Base-by-base conservation (phyloP, 2,329 filamentous ascomycete genomes). In the Microcyclospora tardicrescens region DNA sequence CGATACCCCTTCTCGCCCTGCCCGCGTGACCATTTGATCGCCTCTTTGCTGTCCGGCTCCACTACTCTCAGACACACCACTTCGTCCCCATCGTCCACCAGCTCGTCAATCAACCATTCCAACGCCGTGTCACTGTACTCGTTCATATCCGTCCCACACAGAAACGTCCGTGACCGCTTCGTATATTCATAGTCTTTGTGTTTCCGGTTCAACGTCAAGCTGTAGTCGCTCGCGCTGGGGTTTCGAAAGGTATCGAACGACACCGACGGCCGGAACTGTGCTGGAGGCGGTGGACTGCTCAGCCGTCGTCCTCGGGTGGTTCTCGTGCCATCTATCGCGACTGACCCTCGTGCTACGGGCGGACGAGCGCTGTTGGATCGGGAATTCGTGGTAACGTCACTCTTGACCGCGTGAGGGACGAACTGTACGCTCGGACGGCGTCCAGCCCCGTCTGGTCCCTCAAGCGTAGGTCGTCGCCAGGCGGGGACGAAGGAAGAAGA, bases 31-130 rank as follows among this genome's bases (percentile, higher is more conserved):
- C 57, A 61, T 34, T 51, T 51, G 8, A 49, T 36, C 30, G 74
- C 73, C 45, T 81, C 73, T 37, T 80, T 81, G 37, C 78, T 73
- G 46, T 89, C 83, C 56, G 84, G 87, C 55, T 94, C 86, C 33
- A 93, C 74, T 2, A 93, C 87, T 37, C 84, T 74, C 35, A 95
- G 73, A 61, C 87, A 95, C 8, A 95, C 82, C 41, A 95, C 80
- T 61, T 94, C 85, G 56, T 95, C 87, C 13, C 87, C 86, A 54
- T 94, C 87, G 52, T 94, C 86, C 31, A 94, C 84, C 40, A 94
- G 71, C 62, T 93, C 85, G 52, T 93, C 84, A 30, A 95, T 75
- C 36, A 94, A 71, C 86, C 86, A 95, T 60, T 93, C 84, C 13
- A 95, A 68, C 12, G 87, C 87, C 61, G 89, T 91, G 45, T 93